Conservation (phyloP, 1,139 yeast species). For the Geotrichum bryndzae region DNA sequence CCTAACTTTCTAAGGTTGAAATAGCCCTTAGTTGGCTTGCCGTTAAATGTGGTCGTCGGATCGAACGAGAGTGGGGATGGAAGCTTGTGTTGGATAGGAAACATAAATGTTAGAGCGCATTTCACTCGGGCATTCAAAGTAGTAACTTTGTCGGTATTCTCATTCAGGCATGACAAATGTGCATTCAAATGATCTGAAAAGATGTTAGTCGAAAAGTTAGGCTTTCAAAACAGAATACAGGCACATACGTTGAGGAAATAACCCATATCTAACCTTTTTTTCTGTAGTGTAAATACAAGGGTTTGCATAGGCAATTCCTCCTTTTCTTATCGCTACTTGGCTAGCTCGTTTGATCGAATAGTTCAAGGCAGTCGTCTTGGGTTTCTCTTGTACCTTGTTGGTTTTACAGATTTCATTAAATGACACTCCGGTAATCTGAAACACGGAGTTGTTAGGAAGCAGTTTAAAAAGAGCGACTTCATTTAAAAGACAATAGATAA, state of each 20-base stretch:
- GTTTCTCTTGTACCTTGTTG: not conserved
- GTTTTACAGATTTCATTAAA: not conserved
- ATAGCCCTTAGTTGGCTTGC: not conserved
- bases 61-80: slow-evolving; percentile 10
- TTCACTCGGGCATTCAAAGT: slow-evolving; percentile 7
- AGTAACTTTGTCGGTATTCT: not conserved
- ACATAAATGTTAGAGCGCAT: slow-evolving; percentile 11
- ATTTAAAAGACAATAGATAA: slow-evolving; percentile 4
- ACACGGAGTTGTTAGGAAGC: slow-evolving; percentile 5
- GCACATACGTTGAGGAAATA: slow-evolving; percentile 14
- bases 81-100: slow-evolving; percentile 15
- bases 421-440: slow-evolving; percentile 11
- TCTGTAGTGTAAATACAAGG: slow-evolving; percentile 9
- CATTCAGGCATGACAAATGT: not conserved
- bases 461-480: slow-evolving; percentile 7
- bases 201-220: not conserved
- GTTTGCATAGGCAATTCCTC: slow-evolving; percentile 4
- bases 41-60: not conserved
- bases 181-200: slow-evolving; percentile 12
- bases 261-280: slow-evolving; percentile 10
- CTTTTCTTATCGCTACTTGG: slow-evolving; percentile 3
- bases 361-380: not conserved
- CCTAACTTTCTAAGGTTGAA: slow-evolving; percentile 10
- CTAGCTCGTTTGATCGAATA: not conserved
- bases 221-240: not conserved